phyloP scores from a whole-genome alignment of 495 filamentous ascomycete genomes.

The Daldinia decipiens region DNA sequence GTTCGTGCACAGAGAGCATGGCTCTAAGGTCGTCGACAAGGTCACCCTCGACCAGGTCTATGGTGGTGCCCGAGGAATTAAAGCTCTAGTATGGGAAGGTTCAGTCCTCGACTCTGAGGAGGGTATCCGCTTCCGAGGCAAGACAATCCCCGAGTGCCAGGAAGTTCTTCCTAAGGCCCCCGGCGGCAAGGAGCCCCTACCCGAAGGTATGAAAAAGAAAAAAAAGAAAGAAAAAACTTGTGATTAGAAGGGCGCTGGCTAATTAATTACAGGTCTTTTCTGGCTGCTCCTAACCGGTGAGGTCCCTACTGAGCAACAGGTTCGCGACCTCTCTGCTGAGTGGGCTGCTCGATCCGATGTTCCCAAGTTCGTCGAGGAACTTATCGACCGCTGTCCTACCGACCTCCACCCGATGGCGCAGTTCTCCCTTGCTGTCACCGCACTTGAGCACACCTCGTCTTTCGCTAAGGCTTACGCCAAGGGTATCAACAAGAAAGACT shows the following conservation, averaged over 20 bases:
- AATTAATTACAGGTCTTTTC: conserved; percentile 80
- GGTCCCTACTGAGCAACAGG: conserved; percentile 96
- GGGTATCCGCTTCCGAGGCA: conserved; percentile 98
- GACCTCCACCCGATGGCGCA: conserved; percentile 99
- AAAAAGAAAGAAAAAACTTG: background rate
- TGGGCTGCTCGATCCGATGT: conserved; percentile 97
- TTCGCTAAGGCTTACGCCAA: conserved; percentile 98
- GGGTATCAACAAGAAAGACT: conserved; percentile 98
- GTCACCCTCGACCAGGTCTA: conserved; percentile 99
- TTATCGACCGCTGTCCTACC: conserved; percentile 98
- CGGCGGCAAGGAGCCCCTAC: conserved; percentile 94
- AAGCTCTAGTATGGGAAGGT: conserved; percentile 98
- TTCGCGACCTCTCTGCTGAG: conserved; percentile 95
- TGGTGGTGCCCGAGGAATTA: conserved; percentile 98
- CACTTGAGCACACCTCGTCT: conserved; percentile 96
- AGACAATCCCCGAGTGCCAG: conserved; percentile 99
- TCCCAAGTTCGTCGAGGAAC: conserved; percentile 96
- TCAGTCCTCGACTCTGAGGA: conserved; percentile 98
- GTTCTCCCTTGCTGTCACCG: conserved; percentile 96
- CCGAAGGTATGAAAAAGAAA: conserved; percentile 74
- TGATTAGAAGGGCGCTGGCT: conserved; percentile 23
- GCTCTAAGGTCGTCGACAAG: conserved; percentile 94
- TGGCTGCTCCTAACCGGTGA: conserved; percentile 98
- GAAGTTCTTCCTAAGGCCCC: conserved; percentile 94
- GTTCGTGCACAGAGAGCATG: conserved; percentile 74